Conservation (phyloP, 192 early-diverging fungal species). For the Backusella circina region DNA sequence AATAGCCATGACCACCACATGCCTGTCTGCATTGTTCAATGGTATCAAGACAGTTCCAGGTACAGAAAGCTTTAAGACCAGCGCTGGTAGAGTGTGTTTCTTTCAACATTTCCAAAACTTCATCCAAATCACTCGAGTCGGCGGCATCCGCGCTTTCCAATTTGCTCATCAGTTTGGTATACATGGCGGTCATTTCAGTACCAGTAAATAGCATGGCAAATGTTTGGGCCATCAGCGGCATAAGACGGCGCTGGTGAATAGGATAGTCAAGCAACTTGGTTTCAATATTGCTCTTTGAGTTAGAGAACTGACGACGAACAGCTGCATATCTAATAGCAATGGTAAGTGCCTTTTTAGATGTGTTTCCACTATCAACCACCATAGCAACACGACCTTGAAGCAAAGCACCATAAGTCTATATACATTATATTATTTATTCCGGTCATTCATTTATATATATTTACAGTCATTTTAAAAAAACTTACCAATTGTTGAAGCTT, state of each 20-base stretch:
- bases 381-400: conserved; percentile 81
- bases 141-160: conserved; percentile 63
- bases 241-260: conserved; percentile 88
- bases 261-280: conserved; percentile 91
- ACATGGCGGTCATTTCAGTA: conserved; percentile 75
- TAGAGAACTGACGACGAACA: conserved; percentile 85
- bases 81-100: conserved; percentile 89
- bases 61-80: conserved; percentile 92
- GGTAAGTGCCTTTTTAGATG: conserved; percentile 86
- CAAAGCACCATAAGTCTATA: conserved; percentile 76
- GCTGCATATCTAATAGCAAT: conserved; percentile 90
- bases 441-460: background rate
- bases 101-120: conserved; percentile 76
- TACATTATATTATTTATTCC: background rate
- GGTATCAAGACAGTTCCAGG: conserved; percentile 84
- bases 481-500: conserved; percentile 68
- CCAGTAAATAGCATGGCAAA: conserved; percentile 91
- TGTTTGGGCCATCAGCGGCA: conserved; percentile 86
- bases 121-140: conserved; percentile 52
- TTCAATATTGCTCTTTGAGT: conserved; percentile 65
- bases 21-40: conserved; percentile 92
- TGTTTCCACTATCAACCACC: conserved; percentile 82
- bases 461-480: too few relatives aligned
- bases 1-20: conserved; percentile 91
- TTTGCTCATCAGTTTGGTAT: conserved; percentile 70